Evolutionary conservation across 2,329 filamentous ascomycete species (phyloP), one percentile per base, ranked within the genome.

Genomic region (Furcasterigmium sp.): DNA sequence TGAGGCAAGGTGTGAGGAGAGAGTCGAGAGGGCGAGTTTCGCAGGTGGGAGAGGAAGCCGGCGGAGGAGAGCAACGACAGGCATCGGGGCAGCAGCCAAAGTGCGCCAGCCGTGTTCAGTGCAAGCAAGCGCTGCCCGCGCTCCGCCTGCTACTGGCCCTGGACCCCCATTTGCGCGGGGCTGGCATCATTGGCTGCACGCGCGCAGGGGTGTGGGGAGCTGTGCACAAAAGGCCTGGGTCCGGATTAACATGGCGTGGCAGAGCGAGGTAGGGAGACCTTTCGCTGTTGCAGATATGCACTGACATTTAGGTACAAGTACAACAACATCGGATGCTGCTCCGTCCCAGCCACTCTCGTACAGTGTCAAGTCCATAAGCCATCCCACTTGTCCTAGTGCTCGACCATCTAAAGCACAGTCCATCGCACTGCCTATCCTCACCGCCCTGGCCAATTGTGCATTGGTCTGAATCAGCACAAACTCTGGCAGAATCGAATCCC

Each of bases 41-140:
- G 44, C 15, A 29, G 44, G 40, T 40, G 44, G 36, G 46, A 32
- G 17, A 44, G 41, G 32, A 47, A 41, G 37, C 44, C 44, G 23
- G 25, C 17, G 14, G 41, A 32, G 19, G 23, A 30, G 35, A 43
- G 8, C 41, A 23, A 44, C 26, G 36, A 29, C 46, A 47, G 37
- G 37, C 37, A 44, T 48, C 41, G 44, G 46, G 44, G 18, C 36
- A 39, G 42, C 26, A 32, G 4, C 5, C n/a, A 42, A 41, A 43
- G 45, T 49, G 47, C 45, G 45, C 41, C 30, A 41, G 40, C 39
- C 42, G 36, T 46, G 32, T 35, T 7, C 32, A 26, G 23, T 45
- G 42, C 30, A 15, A 13, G n/a, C 32, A 26, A 11, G 23, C 23
- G 23, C 23, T 26, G 23, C 23, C 23, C 23, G 23, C 23, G 23